Base-by-base conservation (phyloP, 2,329 filamentous ascomycete species). In the Hymenoscyphus fructigenus region DNA sequence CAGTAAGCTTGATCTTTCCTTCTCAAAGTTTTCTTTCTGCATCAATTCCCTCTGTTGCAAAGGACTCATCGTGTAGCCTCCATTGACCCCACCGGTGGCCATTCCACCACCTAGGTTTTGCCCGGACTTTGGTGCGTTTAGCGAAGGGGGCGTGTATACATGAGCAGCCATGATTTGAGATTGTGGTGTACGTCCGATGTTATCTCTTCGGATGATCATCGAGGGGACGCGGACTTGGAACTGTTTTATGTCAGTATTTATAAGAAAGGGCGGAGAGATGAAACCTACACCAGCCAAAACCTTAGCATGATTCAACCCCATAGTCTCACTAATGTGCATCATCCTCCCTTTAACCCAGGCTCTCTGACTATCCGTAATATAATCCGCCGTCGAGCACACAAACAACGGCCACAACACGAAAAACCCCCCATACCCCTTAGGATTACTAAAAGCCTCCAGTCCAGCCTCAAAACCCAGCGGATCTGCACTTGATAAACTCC, bases 391-490 rank as follows among this genome's bases (percentile, higher is more conserved):
- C 64, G 81, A 78, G 50, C 85, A 75, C 66, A 80, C 83, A 12
- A 82, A 80, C 53, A 88, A 75, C 15, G 85, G 85, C 84, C 85
- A 88, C 0, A 84, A 84, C 20, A 86, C 73, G 66, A 87, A 85
- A 70, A 86, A 86, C 0, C 84, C 86, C 0, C 84, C 83, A 17
- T 88, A 75, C 1, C 82, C 82, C 73, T 86, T 87, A 17, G 79
- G 78, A 2, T 64, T 68, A 3, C 57, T 65, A 32, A 76, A 76
- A 56, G 81, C 77, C 47, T 85, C 82, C 23, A 83, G 77, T 23
- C 82, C 83, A 68, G 81, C 84, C 1, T 77, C 80, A 70, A 84
- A 85, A 2, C 78, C 76, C 1, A 79, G 78, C 20, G 83, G 72
- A 59, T 72, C 70, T 0, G 69, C 68, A 1, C 68, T 36, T 20